These are phyloP conservation scores for Coemansia sp. DNA, from an alignment of 192 early-diverging fungal species.

Conservation along the genomic window DNA sequence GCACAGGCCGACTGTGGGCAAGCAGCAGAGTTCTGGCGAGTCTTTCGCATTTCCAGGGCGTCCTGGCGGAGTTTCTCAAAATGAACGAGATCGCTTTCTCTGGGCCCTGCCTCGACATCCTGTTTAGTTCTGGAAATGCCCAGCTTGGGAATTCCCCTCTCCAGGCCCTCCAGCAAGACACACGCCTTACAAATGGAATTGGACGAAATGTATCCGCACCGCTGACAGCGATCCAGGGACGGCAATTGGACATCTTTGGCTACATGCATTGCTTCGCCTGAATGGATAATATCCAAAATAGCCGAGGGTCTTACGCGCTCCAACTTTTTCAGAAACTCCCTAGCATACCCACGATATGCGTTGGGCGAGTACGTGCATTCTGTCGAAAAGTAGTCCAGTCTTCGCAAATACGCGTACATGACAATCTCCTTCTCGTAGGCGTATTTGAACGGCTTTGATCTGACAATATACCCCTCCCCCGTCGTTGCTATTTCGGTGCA, in stretches of 20 bases:
- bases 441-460: conserved; percentile 98
- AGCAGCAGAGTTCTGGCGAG: not conserved
- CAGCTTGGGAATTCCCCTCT: conserved; percentile 79
- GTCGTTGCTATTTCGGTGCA: conserved; percentile 91
- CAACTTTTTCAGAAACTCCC: conserved; percentile 93
- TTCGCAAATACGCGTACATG: conserved; percentile 98
- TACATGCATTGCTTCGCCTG: conserved; percentile 84
- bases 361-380: conserved; percentile 98
- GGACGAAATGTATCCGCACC: conserved; percentile 94
- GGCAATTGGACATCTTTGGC: conserved; percentile 65
- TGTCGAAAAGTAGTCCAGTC: conserved; percentile 97
- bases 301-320: conserved; percentile 83
- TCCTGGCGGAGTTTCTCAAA: conserved; percentile 43
- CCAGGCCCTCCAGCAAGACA: conserved; percentile 86
- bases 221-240: conserved; percentile 63
- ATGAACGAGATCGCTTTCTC: conserved; percentile 26
- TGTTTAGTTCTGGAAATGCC: conserved; percentile 41
- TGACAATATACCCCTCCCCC: conserved; percentile 69
- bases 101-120: not conserved
- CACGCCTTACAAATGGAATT: conserved; percentile 95
- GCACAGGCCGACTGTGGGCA: conserved; percentile 4
- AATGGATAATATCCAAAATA: conserved; percentile 95
- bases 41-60: conserved; percentile 22
- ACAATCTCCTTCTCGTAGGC: conserved; percentile 99
- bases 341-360: conserved; percentile 93